phyloP scores from a whole-genome alignment of 352 stramenopile species.

The Globisporangium solare region DNA sequence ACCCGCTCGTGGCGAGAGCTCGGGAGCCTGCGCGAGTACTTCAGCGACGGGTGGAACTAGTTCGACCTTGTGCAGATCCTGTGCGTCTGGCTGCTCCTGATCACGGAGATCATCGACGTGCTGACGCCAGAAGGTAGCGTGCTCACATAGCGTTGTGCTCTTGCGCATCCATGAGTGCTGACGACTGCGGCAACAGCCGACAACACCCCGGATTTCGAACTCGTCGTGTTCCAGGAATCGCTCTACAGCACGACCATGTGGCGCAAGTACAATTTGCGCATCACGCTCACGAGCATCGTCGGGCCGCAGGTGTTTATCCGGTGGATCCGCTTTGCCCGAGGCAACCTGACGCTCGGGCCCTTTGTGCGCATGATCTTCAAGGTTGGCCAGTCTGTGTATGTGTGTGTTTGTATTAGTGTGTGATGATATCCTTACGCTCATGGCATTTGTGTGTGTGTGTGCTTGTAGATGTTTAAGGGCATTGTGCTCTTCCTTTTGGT shows the following conservation, averaged over 20 bases:
- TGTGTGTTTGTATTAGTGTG: background rate
- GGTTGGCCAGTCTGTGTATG: conserved; percentile 18
- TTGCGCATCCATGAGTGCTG: background rate
- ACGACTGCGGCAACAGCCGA: conserved; percentile 1
- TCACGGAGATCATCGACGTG: conserved; percentile 45
- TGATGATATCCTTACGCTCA: no score
- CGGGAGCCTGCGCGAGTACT: conserved; percentile 51
- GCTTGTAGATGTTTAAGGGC: conserved; percentile 71
- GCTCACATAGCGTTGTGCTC: no score
- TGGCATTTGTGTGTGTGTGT: background rate
- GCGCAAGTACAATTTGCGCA: conserved; percentile 65
- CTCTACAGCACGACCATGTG: conserved; percentile 51
- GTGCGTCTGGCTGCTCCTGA: conserved; percentile 63
- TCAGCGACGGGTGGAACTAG: conserved; percentile 73
- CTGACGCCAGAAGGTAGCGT: conserved; percentile 14
- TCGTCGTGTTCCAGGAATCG: conserved; percentile 58
- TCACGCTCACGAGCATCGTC: conserved; percentile 74
- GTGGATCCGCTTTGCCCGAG: conserved; percentile 78
- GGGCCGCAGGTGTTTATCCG: conserved; percentile 75
- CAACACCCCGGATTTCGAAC: conserved; percentile 35
- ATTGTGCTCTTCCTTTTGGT: conserved; percentile 74
- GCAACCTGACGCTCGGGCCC: conserved; percentile 54
- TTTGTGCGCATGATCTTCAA: conserved; percentile 87
- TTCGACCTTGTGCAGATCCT: conserved; percentile 72
- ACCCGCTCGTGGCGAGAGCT: conserved; percentile 42